Evolutionary conservation across 148 eudicot species (phyloP).

Genomic region (Gaultheria prostrata): DNA sequence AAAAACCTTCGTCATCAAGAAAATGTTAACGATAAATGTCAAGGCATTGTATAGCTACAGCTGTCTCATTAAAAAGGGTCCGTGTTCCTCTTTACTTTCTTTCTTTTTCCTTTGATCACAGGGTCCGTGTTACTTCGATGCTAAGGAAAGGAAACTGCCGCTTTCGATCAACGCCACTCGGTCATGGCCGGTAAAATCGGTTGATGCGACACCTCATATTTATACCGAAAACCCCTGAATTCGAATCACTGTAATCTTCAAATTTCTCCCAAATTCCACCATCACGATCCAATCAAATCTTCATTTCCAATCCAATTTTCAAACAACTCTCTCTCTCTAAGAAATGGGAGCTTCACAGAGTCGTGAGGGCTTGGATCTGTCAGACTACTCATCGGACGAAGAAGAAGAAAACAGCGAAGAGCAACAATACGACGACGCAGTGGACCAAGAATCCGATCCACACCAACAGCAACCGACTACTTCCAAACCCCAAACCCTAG

Average conservation of each 20-base stretch:
- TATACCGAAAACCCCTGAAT: neutral
- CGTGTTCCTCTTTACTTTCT: neutral
- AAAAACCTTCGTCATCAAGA: no score
- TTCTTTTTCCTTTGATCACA: neutral
- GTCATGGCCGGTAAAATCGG: neutral
- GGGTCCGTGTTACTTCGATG: neutral
- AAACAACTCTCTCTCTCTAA: neutral
- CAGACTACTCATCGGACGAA: neutral
- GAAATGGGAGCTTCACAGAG: slow-evolving; percentile 10
- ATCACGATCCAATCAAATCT: neutral
- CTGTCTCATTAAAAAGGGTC: neutral
- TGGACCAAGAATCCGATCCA: slow-evolving; percentile 22
- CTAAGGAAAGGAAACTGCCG: neutral
- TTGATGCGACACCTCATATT: neutral
- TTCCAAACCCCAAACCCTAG: slow-evolving; percentile 34
- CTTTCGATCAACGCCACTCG: neutral
- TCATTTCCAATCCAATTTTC: neutral
- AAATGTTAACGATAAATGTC: no score
- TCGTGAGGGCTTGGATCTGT: slow-evolving; percentile 2
- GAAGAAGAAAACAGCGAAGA: neutral
- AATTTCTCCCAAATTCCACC: neutral
- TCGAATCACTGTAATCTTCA: neutral
- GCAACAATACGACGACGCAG: slow-evolving; percentile 34
- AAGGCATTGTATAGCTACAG: neutral
- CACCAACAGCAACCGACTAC: slow-evolving; percentile 11